Percentiles rank a stretch among this genome's conserved stretches.
Evolutionary conservation across 1,284 basidiomycete species (phyloP).

Genomic region (Butyriboletus appendiculatus): DNA sequence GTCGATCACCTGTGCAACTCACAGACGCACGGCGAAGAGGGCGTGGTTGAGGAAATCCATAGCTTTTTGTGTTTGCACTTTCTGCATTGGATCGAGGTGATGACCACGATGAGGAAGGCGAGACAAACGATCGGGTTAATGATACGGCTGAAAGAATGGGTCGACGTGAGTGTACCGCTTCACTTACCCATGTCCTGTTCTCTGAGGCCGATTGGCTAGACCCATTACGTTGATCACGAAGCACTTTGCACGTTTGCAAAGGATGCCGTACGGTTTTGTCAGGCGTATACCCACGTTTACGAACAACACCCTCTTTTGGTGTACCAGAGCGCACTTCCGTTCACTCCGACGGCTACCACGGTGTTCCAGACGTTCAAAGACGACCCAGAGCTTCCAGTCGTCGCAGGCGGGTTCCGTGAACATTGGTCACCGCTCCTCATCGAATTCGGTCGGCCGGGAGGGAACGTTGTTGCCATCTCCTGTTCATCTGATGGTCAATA

Average conservation of each 20-base stretch:
- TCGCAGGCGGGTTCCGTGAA: slow-evolving; percentile 34
- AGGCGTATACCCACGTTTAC: slow-evolving; percentile 32
- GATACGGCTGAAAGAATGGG: slow-evolving; percentile 29
- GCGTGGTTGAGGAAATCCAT: slow-evolving; percentile 15
- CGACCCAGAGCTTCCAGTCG: slow-evolving; percentile 21
- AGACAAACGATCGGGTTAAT: slow-evolving; percentile 35
- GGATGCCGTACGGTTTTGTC: slow-evolving; percentile 35
- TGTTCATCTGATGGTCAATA: slow-evolving; percentile 31
- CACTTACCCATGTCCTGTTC: background rate
- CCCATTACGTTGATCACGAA: slow-evolving; percentile 10
- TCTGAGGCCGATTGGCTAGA: slow-evolving; percentile 16
- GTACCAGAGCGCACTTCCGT: slow-evolving; percentile 36
- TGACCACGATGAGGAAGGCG: slow-evolving; percentile 31
- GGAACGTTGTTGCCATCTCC: slow-evolving; percentile 18
- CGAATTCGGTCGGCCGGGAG: slow-evolving; percentile 26
- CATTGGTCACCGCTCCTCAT: slow-evolving; percentile 35
- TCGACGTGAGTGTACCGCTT: slow-evolving; percentile 21
- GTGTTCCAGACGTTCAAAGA: slow-evolving; percentile 32
- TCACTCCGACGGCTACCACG: slow-evolving; percentile 28
- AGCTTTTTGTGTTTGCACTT: slow-evolving; percentile 28
- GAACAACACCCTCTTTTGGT: slow-evolving; percentile 38
- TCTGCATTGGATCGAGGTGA: slow-evolving; percentile 36
- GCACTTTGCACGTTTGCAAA: slow-evolving; percentile 17
- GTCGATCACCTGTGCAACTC: slow-evolving; percentile 31
- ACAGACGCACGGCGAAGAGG: background rate